These are phyloP conservation scores for Solanum okadae DNA, from an alignment of 257 asterid genomes.

Conservation along the genomic window DNA sequence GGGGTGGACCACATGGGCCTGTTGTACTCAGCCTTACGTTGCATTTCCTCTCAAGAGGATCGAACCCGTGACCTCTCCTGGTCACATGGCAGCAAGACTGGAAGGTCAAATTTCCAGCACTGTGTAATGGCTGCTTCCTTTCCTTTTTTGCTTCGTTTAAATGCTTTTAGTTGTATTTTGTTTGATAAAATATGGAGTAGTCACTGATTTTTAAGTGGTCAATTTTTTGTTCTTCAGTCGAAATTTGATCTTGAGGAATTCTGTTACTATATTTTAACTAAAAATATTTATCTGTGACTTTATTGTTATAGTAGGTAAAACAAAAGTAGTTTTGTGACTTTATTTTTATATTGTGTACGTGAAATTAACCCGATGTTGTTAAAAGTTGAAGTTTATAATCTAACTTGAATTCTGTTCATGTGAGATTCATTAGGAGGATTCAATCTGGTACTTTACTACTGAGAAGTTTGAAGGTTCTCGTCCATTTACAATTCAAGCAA, in stretches of 20 bases:
- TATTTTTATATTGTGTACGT: neutral
- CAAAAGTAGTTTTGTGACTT: neutral
- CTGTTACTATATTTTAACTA: neutral
- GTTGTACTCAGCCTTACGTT: neutral
- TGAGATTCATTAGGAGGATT: constrained; percentile 42
- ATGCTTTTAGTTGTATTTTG: neutral
- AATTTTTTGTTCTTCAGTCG: neutral
- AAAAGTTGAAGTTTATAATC: neutral
- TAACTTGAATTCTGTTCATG: neutral
- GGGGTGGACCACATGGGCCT: neutral
- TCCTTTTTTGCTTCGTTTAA: neutral
- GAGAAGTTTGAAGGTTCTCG: constrained; percentile 64
- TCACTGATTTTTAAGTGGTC: neutral
- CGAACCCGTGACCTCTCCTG: neutral
- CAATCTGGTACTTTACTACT: constrained; percentile 66
- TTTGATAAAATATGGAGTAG: neutral
- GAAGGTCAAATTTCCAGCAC: neutral
- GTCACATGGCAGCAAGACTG: neutral
- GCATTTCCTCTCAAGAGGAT: neutral
- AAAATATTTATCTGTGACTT: neutral
- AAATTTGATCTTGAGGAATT: neutral
- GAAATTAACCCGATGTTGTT: neutral
- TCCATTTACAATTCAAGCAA: constrained; percentile 63
- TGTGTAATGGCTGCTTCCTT: neutral
- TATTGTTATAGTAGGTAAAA: neutral